Evolutionary conservation across 179 eudicot species (phyloP), one percentile per base, ranked within the genome.

Genomic region (Vitellaria paradoxa): DNA sequence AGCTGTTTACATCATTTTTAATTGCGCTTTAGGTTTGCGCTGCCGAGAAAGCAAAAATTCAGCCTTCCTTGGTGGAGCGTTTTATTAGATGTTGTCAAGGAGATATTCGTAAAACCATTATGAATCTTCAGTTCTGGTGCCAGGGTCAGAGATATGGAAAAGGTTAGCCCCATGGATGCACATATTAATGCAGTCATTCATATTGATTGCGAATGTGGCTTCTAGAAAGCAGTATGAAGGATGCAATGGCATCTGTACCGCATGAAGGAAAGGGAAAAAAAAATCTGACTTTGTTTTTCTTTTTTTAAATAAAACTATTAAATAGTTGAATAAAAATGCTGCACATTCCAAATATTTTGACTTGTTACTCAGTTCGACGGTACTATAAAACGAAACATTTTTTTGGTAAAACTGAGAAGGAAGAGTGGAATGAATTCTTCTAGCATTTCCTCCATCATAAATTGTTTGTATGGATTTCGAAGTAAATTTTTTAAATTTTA

Each of bases 81-180:
- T 90, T 88, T 80, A 85, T 90, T 78, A 65, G 80, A 24, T 83
- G 78, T 77, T 91, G 97, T 81, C 73, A 85, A 65, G 85, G 94
- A 65, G 99, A 95, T 82, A 91, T 95, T 37, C 98, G 98, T 60
- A 95, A 91, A 88, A 88, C 89, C 77, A 85, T 93, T 79, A 78
- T 83, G 87, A 85, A 79, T 80, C 95, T 96, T 83, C 99, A 96
- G 75, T 96, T 93, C 77, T 96, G 98, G 99, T 90, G 92, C 85
- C 99, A 96, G 82, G 90, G 93, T 56, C 86, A 81, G 84, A 74
- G 77, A 75, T 57, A 42, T 70, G 73, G 75, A 78, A 64, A 80
- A 84, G 88, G 87, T 82, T 13, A 80, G 87, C 75, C 74, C 24
- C 9, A 24, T 57, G 50, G 40, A 63, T 46, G 77, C n/a, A 72